Percentiles rank a stretch among this genome's conserved stretches.
These are phyloP conservation scores for Coemansia interrupta DNA, from an alignment of 192 early-diverging fungal genomes.

Conservation along the genomic window DNA sequence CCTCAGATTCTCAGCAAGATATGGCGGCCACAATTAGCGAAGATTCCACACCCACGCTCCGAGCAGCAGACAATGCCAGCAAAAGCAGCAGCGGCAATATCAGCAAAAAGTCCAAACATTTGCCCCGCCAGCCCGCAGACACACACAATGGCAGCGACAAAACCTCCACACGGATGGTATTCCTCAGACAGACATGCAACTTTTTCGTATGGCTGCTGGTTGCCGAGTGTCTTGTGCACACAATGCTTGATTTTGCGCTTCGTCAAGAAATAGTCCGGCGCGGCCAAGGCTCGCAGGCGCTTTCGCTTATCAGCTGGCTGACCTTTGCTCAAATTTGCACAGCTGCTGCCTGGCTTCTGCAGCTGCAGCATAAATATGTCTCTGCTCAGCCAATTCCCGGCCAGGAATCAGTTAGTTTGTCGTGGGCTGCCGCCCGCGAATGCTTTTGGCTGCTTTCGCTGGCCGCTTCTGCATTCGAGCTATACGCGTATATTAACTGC, in stretches of 20 bases:
- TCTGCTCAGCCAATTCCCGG: conserved; percentile 1
- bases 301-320: conserved; percentile 23
- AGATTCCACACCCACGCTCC: too few relatives aligned
- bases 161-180: conserved; percentile 8
- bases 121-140: not conserved
- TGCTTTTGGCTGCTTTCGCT: conserved; percentile 44
- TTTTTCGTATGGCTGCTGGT: conserved; percentile 26
- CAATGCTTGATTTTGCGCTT: conserved; percentile 44
- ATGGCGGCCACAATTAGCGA: too few relatives aligned
- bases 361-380: conserved; percentile 15
- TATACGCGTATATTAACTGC: conserved; percentile 43
- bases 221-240: conserved; percentile 40
- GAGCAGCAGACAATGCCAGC: not conserved
- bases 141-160: not conserved
- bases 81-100: not conserved
- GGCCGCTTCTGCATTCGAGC: conserved; percentile 32
- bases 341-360: conserved; percentile 29
- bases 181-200: conserved; percentile 29
- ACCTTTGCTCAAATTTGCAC: conserved; percentile 41
- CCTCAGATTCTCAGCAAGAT: not conserved
- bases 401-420: not conserved
- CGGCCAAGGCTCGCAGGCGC: conserved; percentile 13
- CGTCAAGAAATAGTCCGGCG: conserved; percentile 35
- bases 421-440: conserved; percentile 31
- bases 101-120: conserved; percentile 1